Conservation (phyloP, 225 moss, liverwort and hornwort species). For the Marchantia paleacea region DNA sequence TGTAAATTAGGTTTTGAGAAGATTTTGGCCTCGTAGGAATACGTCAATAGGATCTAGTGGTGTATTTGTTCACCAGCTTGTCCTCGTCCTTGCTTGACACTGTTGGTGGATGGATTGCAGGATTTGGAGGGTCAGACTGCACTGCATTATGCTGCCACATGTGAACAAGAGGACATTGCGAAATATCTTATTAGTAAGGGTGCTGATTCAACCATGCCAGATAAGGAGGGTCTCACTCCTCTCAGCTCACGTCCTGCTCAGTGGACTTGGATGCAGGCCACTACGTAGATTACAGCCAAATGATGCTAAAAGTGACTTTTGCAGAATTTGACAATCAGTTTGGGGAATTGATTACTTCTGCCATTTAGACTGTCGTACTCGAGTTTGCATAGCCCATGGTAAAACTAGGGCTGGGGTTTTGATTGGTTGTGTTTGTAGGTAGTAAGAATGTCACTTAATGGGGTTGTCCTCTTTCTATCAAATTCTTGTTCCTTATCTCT, state of each 20-base stretch:
- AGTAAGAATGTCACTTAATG: conserved; percentile 7
- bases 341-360: conserved; percentile 3
- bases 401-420: conserved; percentile 10
- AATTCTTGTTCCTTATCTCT: conserved; percentile 10
- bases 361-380: conserved; percentile 12
- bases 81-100: too few species aligned
- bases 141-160: conserved; percentile 82
- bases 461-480: conserved; percentile 5
- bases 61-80: too few species aligned
- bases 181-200: conserved; percentile 74
- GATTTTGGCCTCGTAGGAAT: too few species aligned
- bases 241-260: conserved; percentile 70
- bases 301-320: background rate
- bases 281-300: conserved; percentile 22
- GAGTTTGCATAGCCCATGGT: conserved; percentile 4
- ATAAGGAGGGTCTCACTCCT: conserved; percentile 83
- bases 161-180: conserved; percentile 83
- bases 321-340: background rate
- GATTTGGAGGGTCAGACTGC: conserved; percentile 97
- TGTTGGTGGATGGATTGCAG: conserved; percentile 39
- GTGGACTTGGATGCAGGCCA: conserved; percentile 77
- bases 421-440: conserved; percentile 27
- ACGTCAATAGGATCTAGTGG: too few species aligned
- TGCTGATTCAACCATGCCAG: conserved; percentile 64
- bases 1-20: too few species aligned